These are phyloP conservation scores for Pseudogymnoascus sp. DNA, from an alignment of 2,329 filamentous ascomycete genomes.

Conservation along the genomic window DNA sequence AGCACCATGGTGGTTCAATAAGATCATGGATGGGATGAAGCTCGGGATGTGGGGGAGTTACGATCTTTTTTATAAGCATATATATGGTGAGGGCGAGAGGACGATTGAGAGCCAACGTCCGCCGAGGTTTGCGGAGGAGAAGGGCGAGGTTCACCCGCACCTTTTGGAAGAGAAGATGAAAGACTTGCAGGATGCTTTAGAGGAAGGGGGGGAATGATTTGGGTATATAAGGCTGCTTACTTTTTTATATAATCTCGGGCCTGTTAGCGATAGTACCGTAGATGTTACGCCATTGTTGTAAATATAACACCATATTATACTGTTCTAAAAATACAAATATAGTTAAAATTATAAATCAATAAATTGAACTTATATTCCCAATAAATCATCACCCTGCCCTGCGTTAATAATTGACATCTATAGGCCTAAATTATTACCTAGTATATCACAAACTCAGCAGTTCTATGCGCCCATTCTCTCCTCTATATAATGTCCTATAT, in stretches of 20 bases:
- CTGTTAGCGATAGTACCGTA: not conserved
- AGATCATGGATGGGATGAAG: conserved; percentile 44
- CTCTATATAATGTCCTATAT: not conserved
- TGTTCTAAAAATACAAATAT: not conserved
- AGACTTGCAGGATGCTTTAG: not conserved
- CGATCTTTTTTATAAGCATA: conserved; percentile 51
- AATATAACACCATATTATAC: not conserved
- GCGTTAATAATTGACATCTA: no score
- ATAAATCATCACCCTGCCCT: no score
- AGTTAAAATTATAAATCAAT: not conserved
- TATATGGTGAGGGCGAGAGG: conserved; percentile 83
- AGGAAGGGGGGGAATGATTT: not conserved
- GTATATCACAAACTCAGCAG: not conserved
- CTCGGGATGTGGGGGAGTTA: conserved; percentile 55
- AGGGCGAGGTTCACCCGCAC: not conserved
- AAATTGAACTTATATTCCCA: not conserved
- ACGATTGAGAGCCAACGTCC: conserved; percentile 31
- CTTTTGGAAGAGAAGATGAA: not conserved
- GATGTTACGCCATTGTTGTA: not conserved
- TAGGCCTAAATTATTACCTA: not conserved
- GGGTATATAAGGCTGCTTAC: not conserved
- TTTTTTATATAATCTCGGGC: not conserved
- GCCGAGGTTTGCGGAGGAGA: conserved; percentile 12
- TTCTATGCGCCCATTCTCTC: not conserved
- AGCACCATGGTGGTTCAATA: conserved; percentile 58